Conservation (phyloP, 2,329 filamentous ascomycete species). For the Fusarium sp. region DNA sequence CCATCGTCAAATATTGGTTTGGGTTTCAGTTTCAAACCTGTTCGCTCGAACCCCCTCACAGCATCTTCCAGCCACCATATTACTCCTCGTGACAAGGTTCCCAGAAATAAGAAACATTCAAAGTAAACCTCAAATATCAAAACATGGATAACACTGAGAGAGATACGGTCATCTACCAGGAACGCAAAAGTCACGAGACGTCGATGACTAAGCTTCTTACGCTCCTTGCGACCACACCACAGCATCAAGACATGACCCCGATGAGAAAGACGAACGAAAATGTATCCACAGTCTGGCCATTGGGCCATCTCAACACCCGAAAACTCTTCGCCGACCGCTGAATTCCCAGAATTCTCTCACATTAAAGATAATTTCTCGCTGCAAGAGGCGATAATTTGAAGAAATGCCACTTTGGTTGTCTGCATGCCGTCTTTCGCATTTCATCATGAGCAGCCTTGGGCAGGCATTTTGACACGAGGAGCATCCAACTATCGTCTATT, state of each 20-base stretch:
- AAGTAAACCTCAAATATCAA: not conserved
- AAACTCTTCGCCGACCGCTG: constrained; percentile 29
- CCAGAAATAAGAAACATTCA: not conserved
- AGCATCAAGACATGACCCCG: constrained; percentile 42
- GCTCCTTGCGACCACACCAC: constrained; percentile 40
- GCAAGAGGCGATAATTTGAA: not conserved
- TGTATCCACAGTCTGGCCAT: constrained; percentile 45
- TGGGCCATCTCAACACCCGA: constrained; percentile 36
- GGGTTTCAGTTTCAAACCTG: constrained; percentile 22
- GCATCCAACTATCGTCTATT: constrained; percentile 13
- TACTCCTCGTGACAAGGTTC: not conserved
- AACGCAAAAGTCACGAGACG: not conserved
- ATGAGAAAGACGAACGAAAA: constrained; percentile 35
- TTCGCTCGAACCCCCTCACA: constrained; percentile 5
- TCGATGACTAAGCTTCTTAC: constrained; percentile 39
- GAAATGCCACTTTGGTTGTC: not conserved
- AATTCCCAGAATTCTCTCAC: constrained; percentile 24
- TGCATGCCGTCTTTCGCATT: constrained; percentile 4
- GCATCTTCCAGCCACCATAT: constrained; percentile 3
- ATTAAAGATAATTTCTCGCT: not conserved
- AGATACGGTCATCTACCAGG: not conserved
- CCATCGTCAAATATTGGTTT: constrained; percentile 3
- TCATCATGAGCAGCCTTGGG: not conserved
- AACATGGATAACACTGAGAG: not conserved
- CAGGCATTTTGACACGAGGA: not conserved